Evolutionary conservation across 495 filamentous ascomycete species (phyloP), one percentile per base, ranked within the genome.

Genomic region (Penicillium canescens): DNA sequence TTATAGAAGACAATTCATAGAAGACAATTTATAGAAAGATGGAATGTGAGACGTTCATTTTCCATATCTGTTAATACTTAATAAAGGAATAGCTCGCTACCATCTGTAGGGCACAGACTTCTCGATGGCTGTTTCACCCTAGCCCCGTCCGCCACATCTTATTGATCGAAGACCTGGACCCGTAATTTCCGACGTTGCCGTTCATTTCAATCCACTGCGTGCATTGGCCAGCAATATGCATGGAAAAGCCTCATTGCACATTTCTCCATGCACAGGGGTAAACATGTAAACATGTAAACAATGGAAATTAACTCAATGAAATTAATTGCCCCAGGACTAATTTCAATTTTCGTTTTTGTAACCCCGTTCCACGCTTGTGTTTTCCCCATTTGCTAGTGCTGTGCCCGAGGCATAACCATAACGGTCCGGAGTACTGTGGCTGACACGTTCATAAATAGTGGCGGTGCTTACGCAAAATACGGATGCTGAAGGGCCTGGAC

Each of bases 401-500:
- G 3, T 31, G 2, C 8, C 28, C 28, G 23, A 18, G 47, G 47
- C 39, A 50, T 42, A 42, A 28, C 26, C 40, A 18, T 31, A 7
- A 5, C 28, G 23, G 23, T 24, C 28, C 2, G 28, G 28, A 7
- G 28, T 7, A 31, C 8, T 31, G 28, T 31, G 28, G 28, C 28
- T 31, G 28, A 31, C 28, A 12, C 14, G 14, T 31, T 18, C 34
- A 18, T 35, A 16, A 1, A 24, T 13, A 31, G 28, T 31, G 28
- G 28, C 28, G 28, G 28, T 31, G 28, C 28, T 31, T 7, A 31
- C 2, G 61, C 69, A 43, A 76, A 73, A 59, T 70, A 77, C 9
- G 72, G 59, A 60, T 77, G 73, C 35, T 52, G 43, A 36, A 77
- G 59, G 41, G 69, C 73, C 73, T 76, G 44, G 6, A 10, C 40